These are phyloP conservation scores for Chlamydomonas applanata DNA, from an alignment of 139 green algal genomes.

Conservation along the genomic window DNA sequence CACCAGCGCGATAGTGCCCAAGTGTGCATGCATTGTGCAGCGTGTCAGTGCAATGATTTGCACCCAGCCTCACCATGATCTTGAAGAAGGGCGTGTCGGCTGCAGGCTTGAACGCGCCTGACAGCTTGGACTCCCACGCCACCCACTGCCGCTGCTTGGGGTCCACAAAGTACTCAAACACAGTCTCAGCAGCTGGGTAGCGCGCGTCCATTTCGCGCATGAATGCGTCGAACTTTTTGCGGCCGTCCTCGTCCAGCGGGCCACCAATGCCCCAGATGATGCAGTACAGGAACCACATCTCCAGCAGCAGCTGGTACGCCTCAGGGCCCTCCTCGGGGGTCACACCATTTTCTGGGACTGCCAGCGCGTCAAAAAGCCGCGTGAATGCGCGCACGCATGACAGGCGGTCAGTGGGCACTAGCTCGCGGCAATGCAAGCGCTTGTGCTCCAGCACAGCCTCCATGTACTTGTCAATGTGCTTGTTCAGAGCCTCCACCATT, in stretches of 20 bases:
- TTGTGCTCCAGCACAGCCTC: constrained; percentile 66
- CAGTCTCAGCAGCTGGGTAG: constrained; percentile 48
- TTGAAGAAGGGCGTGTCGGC: constrained; percentile 73
- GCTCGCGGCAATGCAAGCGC: constrained; percentile 62
- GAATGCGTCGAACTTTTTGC: constrained; percentile 70
- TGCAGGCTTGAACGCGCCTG: constrained; percentile 51
- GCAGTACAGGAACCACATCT: constrained; percentile 78
- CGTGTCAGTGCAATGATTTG: too few relatives aligned
- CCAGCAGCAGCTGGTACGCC: constrained; percentile 55
- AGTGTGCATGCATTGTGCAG: too few relatives aligned
- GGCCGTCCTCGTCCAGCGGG: constrained; percentile 63
- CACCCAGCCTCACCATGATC: constrained; percentile 38
- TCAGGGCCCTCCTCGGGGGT: constrained; percentile 48
- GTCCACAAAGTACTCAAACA: constrained; percentile 82
- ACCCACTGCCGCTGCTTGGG: constrained; percentile 57
- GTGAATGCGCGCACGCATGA: constrained; percentile 65
- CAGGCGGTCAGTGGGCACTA: constrained; percentile 71
- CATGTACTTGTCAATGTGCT: constrained; percentile 77
- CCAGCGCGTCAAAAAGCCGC: constrained; percentile 73
- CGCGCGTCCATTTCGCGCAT: constrained; percentile 53
- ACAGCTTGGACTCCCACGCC: constrained; percentile 72
- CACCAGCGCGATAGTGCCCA: neutral
- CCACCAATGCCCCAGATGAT: constrained; percentile 84
- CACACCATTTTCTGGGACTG: constrained; percentile 59
- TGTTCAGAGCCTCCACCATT: constrained; percentile 46